Evolutionary conservation across 306 rosid species (phyloP), one percentile per base, ranked within the genome.

Genomic region (Cicer yamashitae): DNA sequence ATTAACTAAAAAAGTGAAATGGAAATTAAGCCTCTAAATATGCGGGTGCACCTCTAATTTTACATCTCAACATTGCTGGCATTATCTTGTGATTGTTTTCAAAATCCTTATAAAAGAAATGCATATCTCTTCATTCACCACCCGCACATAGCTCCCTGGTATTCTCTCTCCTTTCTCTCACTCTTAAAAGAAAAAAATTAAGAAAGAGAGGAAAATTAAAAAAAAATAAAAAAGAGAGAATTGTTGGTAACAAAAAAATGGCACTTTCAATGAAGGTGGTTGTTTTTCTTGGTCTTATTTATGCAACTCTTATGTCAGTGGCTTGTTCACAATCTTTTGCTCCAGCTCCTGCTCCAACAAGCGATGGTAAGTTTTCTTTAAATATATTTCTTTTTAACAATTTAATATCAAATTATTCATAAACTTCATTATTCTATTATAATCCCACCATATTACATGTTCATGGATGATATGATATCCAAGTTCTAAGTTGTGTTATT

Each of bases 281-380:
- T 6, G 38, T 71, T 8, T 59, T 87, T 14, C 7, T 88, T 69
- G 74, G 87, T 51, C 71, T 86, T 65, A 11, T 90, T 25, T 82
- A 12, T 53, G 83, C 83, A 9, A n/a, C 84, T 17, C 53, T 71
- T 17, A 9, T 87, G 67, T 76, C 91, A 4, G 14, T 64, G 71
- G 83, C 85, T 68, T 77, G 17, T 9, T 83, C 94, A 0, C 85
- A 81, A 63, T 67, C 82, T 20, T 10, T 67, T 2, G 79, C 88
- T 71, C 94, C 91, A 4, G 65, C 82, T 10, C 82, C 77, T 1
- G 58, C 72, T 40, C 82, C 82, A 1, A 78, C 82, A 4, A 78
- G 88, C 40, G 93, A 90, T 54, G 94, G 96, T 93, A 53, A 20
- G 5, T 46, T 44, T 18, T 20, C 30, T 20, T 69, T 10, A 9